Evolutionary conservation across 805 yeast species (phyloP).

Genomic region (Candida boleticola): DNA sequence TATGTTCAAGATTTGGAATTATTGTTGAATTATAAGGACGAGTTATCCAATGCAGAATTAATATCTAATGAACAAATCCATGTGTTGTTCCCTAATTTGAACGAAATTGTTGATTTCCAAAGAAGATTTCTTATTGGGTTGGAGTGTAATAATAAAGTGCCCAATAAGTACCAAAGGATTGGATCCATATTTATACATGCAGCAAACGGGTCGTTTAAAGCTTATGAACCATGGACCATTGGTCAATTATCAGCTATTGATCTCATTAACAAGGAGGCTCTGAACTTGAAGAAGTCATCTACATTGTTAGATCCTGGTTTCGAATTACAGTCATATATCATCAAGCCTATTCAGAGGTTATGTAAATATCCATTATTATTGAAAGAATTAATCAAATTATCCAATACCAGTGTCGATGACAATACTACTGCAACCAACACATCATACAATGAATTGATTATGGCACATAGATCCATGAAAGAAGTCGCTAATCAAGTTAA

Average conservation of each 20-base stretch:
- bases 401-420: slow-evolving; percentile 22
- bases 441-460: slow-evolving; percentile 59
- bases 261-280: slow-evolving; percentile 62
- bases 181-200: slow-evolving; percentile 89
- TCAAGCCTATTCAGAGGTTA: slow-evolving; percentile 95
- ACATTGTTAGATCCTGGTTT: slow-evolving; percentile 75
- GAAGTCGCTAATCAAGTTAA: slow-evolving; percentile 86
- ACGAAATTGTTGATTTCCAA: slow-evolving; percentile 86
- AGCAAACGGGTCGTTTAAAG: slow-evolving; percentile 72
- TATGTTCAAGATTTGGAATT: slow-evolving; percentile 89
- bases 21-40: slow-evolving; percentile 63
- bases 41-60: slow-evolving; percentile 61
- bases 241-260: slow-evolving; percentile 88
- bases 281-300: slow-evolving; percentile 53
- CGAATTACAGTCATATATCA: slow-evolving; percentile 83
- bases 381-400: slow-evolving; percentile 68
- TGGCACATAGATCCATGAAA: slow-evolving; percentile 72
- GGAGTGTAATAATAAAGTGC: slow-evolving; percentile 81
- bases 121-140: slow-evolving; percentile 83
- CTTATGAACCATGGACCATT: slow-evolving; percentile 92
- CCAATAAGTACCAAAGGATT: slow-evolving; percentile 73
- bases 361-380: slow-evolving; percentile 89
- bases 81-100: slow-evolving; percentile 78
- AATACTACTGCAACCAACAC: slow-evolving; percentile 14
- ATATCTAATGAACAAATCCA: slow-evolving; percentile 79